Evolutionary conservation across 306 rosid genomes (phyloP).

Genomic region (Oemleria cerasiformis): DNA sequence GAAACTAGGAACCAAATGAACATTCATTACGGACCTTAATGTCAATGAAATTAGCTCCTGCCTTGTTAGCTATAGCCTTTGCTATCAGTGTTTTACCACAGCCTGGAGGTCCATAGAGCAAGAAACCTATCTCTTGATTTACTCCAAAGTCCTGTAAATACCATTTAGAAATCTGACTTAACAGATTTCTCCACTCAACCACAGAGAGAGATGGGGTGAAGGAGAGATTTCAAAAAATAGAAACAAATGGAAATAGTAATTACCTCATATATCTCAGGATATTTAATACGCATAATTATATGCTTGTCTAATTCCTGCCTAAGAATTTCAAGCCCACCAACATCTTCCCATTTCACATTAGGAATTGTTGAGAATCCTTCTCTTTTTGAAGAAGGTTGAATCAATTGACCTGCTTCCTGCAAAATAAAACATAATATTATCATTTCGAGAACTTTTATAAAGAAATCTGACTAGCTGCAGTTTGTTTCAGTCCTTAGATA

Average conservation of each 20-base stretch:
- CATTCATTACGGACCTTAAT: slow-evolving; percentile 40
- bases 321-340: slow-evolving; percentile 69
- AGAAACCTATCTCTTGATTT: slow-evolving; percentile 64
- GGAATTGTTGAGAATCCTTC: slow-evolving; percentile 76
- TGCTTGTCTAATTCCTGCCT: slow-evolving; percentile 54
- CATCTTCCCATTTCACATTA: slow-evolving; percentile 77
- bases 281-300: slow-evolving; percentile 53
- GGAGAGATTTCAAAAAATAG: no score
- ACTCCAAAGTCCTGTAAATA: slow-evolving; percentile 53
- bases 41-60: slow-evolving; percentile 81
- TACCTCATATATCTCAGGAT: slow-evolving; percentile 66
- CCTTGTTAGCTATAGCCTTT: slow-evolving; percentile 81
- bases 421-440: slow-evolving; percentile 5
- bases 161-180: slow-evolving; percentile 10
- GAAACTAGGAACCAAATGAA: not conserved
- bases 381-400: slow-evolving; percentile 72
- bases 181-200: not conserved
- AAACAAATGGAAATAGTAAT: not conserved
- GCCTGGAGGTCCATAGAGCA: slow-evolving; percentile 86
- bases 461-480: not conserved
- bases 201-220: not conserved
- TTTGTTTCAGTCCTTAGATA: not conserved
- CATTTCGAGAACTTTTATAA: not conserved
- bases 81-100: slow-evolving; percentile 84
- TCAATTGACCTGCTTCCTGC: slow-evolving; percentile 54